Percentiles rank a stretch among this genome's conserved stretches.
Evolutionary conservation across 108 stramenopile genomes (phyloP).

Genomic region (Skeletonema grethae): DNA sequence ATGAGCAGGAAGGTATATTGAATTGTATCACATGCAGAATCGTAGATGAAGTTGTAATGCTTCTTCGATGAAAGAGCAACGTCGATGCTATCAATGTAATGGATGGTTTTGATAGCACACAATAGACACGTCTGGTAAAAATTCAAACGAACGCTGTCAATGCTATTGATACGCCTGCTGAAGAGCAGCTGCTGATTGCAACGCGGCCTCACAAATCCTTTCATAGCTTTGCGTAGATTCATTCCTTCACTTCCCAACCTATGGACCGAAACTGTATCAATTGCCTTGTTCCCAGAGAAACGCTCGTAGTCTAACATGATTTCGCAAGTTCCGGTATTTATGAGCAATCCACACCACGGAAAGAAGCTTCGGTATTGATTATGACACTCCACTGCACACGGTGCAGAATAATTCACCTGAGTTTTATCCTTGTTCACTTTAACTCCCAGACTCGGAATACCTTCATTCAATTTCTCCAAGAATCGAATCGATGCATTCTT

Average conservation of each 20-base stretch:
- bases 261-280: slow-evolving; percentile 61
- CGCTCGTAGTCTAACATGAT: slow-evolving; percentile 70
- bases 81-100: slow-evolving; percentile 47
- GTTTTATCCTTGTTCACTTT: slow-evolving; percentile 78
- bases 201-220: slow-evolving; percentile 79
- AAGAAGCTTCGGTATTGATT: slow-evolving; percentile 38
- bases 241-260: slow-evolving; percentile 51
- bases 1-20: slow-evolving; percentile 29
- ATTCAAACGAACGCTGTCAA: slow-evolving; percentile 52
- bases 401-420: slow-evolving; percentile 27
- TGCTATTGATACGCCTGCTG: slow-evolving; percentile 65
- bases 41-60: slow-evolving; percentile 23
- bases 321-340: slow-evolving; percentile 78
- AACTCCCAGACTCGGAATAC: slow-evolving; percentile 67
- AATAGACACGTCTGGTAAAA: slow-evolving; percentile 76
- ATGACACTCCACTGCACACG: background rate
- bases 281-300: slow-evolving; percentile 54
- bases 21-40: slow-evolving; percentile 38
- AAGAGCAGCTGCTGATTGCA: slow-evolving; percentile 73
- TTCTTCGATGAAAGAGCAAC: background rate
- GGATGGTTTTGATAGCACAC: slow-evolving; percentile 65
- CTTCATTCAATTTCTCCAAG: slow-evolving; percentile 57
- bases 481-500: slow-evolving; percentile 47
- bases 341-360: slow-evolving; percentile 88
- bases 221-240: slow-evolving; percentile 53